Conservation (phyloP, 805 yeast species). For the Wickerhamomyces chambardii region DNA sequence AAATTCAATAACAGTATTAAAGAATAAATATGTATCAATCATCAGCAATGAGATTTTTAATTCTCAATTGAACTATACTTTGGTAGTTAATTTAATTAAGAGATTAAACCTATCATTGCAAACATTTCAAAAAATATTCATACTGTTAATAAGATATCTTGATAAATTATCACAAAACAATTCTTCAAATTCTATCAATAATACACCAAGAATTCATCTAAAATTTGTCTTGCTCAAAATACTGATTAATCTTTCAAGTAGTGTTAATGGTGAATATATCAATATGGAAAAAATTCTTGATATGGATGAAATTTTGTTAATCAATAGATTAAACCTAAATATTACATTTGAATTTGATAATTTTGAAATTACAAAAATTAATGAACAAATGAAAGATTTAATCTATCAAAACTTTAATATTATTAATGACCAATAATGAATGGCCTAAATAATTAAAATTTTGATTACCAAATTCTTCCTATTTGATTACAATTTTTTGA, state of each 20-base stretch:
- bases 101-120: not conserved
- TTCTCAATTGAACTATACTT: too few relatives aligned
- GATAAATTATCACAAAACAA: too few relatives aligned
- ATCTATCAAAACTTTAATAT: constrained; percentile 13
- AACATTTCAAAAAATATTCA: constrained; percentile 2
- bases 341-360: constrained; percentile 3
- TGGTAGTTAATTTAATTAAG: too few relatives aligned
- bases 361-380: constrained; percentile 9
- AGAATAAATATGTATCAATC: not conserved
- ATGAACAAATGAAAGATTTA: constrained; percentile 12
- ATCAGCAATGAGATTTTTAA: not conserved
- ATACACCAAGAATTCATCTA: too few relatives aligned
- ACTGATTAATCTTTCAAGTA: not conserved
- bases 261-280: too few relatives aligned
- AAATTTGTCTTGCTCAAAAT: not conserved
- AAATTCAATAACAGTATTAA: constrained; percentile 1
- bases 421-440: not conserved
- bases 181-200: too few relatives aligned
- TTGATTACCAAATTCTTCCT: too few relatives aligned
- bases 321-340: too few relatives aligned
- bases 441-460: too few relatives aligned
- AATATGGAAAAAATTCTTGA: too few relatives aligned
- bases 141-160: not conserved
- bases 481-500: too few relatives aligned
- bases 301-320: not conserved